Conservation (phyloP, 2,329 filamentous ascomycete species). For the Penicillium sumatraense region DNA sequence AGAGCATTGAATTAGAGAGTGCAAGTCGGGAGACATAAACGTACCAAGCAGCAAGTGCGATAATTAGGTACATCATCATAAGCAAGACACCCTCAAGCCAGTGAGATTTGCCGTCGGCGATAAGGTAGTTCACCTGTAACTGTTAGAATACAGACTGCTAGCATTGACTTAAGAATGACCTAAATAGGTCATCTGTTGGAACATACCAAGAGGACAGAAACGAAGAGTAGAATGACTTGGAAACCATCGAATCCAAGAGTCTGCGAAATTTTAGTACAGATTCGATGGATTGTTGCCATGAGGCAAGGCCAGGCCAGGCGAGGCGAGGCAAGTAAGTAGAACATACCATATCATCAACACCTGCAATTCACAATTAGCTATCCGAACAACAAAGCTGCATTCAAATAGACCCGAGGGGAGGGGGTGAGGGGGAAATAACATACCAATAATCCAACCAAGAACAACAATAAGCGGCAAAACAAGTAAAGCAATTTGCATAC, state of each 20-base stretch:
- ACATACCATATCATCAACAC: slow-evolving; percentile 61
- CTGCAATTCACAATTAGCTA: slow-evolving; percentile 17
- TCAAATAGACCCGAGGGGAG: no score
- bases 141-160: no score
- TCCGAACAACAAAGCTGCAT: no score
- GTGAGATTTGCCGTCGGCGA: slow-evolving; percentile 63
- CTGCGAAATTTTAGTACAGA: slow-evolving; percentile 27
- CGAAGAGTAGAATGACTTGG: slow-evolving; percentile 72
- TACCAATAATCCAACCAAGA: slow-evolving; percentile 63
- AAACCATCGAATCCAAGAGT: slow-evolving; percentile 86
- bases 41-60: slow-evolving; percentile 63
- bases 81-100: slow-evolving; percentile 66
- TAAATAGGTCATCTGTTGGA: no score
- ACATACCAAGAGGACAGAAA: slow-evolving; percentile 53
- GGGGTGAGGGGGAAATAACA: slow-evolving; percentile 9
- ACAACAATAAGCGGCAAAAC: slow-evolving; percentile 65
- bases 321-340: background rate
- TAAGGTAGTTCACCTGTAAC: slow-evolving; percentile 63
- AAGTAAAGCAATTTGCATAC: slow-evolving; percentile 68
- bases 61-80: slow-evolving; percentile 65
- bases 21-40: no score
- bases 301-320: no score
- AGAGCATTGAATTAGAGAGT: no score
- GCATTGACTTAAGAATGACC: no score
- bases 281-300: no score